Base-by-base conservation (phyloP, 176 grass and related monocot genomes). In the Oryza meyeriana region DNA sequence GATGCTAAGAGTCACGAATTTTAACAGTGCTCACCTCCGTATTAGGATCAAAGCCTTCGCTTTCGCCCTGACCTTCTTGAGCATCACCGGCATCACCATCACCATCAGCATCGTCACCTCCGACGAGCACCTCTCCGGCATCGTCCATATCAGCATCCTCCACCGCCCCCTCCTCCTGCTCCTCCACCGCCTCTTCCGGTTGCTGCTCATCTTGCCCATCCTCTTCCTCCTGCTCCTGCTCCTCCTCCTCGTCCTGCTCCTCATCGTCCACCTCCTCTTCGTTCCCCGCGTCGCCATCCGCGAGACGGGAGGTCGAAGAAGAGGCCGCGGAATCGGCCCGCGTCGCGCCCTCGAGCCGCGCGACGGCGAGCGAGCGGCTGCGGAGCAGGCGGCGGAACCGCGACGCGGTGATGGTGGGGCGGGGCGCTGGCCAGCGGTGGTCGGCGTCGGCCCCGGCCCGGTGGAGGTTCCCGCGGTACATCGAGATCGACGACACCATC, bases 401-500 rank as follows among this genome's bases (percentile, higher is more conserved):
- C 25, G 80, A 42, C 38, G 27, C 31, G 61, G 83, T 77, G 86
- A 86, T 58, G n/a, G 82, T 68, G 61, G 84, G 81, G 20, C 25
- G 79, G 1, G 78, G 81, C 40, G 20, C 40, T 40, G 74, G 76
- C 93, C 89, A 89, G 0, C 83, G 88, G 59, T 84, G 89, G 20
- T 62, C 64, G 1, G 83, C 32, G 50, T 86, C 84, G 30, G 67
- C 83, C 30, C 86, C n/a, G 3, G 73, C 36, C 52, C 91, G 84
- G 88, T 91, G 94, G 80, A 97, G 94, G 81, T 88, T 88, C 80
- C 93, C 90, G 40, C 93, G 72, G 90, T 94, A 92, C 69, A 94
- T 80, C 61, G 93, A 89, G 69, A 90, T 86, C 75, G 93, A 82
- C 85, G 93, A 82, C 85, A 88, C 93, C 93, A 94, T 94, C n/a